phyloP scores from a whole-genome alignment of 148 eudicot species.

The Camellia lanceoleosa region DNA sequence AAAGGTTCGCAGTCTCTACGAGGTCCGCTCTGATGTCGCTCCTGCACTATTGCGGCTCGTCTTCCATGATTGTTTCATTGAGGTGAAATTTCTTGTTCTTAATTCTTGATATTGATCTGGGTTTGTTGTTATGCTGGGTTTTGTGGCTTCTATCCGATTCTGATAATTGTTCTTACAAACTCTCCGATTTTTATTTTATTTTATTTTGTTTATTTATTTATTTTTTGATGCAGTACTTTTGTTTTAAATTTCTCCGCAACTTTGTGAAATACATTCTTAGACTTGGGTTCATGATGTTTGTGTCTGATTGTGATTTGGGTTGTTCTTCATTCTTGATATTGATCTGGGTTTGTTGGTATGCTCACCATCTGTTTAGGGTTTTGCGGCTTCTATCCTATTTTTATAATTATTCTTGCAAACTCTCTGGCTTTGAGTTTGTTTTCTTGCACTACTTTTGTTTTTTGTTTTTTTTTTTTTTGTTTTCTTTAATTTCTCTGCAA shows the following conservation, averaged over 20 bases:
- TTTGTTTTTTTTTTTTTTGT: no score
- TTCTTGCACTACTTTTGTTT: no score
- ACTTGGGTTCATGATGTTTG: no score
- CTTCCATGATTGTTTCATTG: conserved; percentile 67
- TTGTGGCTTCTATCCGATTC: no score
- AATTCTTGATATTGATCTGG: not conserved
- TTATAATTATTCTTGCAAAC: no score
- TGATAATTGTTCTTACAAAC: not conserved
- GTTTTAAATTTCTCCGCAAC: not conserved
- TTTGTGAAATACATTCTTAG: not conserved
- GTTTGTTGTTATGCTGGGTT: not conserved
- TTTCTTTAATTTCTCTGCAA: no score
- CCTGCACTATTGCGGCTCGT: conserved; percentile 54
- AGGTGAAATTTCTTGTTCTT: conserved; percentile 27
- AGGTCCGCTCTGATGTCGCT: conserved; percentile 22
- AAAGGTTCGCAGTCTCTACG: conserved; percentile 26
- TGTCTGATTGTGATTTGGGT: no score
- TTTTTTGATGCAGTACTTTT: not conserved
- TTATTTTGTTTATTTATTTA: not conserved
- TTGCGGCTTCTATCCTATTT: not conserved
- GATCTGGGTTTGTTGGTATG: not conserved
- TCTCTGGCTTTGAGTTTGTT: no score
- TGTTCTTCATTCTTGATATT: not conserved
- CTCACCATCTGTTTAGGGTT: not conserved
- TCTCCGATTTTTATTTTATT: not conserved